These are phyloP conservation scores for Colletotrichum horii DNA, from an alignment of 2,329 filamentous ascomycete species.

Conservation along the genomic window DNA sequence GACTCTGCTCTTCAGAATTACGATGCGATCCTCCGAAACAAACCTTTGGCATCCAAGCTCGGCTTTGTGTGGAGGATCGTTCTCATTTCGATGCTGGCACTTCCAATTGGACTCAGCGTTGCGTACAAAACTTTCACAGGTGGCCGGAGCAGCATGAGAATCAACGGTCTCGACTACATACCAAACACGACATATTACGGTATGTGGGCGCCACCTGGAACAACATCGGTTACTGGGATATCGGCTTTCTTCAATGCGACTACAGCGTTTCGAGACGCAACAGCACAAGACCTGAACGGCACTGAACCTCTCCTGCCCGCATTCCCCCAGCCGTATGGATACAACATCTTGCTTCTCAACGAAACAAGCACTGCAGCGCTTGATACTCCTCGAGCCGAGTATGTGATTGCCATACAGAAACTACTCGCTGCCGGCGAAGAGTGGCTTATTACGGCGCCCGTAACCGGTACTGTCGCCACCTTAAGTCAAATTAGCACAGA, in stretches of 20 bases:
- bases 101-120: not conserved
- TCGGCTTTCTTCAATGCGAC: not conserved
- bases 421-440: not conserved
- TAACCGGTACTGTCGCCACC: not conserved
- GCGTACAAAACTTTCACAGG: not conserved
- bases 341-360: not conserved
- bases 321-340: not conserved
- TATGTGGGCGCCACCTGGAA: accelerated
- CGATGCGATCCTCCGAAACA: not conserved
- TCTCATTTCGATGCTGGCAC: accelerated
- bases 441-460: not conserved
- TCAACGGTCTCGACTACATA: accelerated
- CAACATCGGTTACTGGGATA: accelerated
- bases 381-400: accelerated
- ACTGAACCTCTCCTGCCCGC: not conserved
- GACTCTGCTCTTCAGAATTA: not conserved
- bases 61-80: accelerated
- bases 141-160: not conserved
- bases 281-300: not conserved
- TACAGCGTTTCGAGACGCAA: accelerated
- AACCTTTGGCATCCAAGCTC: accelerated
- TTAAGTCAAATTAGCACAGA: not conserved
- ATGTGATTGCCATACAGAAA: accelerated
- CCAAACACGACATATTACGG: accelerated
- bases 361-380: not conserved